phyloP scores from a whole-genome alignment of 768 basidiomycete species.

The Podaxis sp. region DNA sequence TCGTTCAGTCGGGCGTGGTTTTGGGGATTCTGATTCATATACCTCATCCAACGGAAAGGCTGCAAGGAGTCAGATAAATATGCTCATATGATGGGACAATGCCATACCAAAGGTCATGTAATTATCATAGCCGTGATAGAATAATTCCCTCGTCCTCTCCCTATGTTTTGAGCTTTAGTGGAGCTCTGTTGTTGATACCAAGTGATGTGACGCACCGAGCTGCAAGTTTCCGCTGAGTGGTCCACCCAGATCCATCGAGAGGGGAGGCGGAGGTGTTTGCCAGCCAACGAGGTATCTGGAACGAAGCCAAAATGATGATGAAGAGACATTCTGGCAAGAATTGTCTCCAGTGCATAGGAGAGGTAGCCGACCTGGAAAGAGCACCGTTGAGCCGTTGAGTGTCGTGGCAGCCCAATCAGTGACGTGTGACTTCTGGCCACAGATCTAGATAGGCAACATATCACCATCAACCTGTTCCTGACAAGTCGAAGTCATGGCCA shows the following conservation, averaged over 20 bases:
- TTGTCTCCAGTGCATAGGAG: conserved; percentile 49
- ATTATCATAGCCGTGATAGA: conserved; percentile 87
- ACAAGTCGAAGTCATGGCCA: conserved; percentile 39
- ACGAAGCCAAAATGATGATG: conserved; percentile 6
- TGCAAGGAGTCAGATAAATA: conserved; percentile 28
- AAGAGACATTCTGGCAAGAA: conserved; percentile 49
- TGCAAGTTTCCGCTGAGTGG: conserved; percentile 52
- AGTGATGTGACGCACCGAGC: conserved; percentile 45
- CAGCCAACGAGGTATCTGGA: conserved; percentile 27
- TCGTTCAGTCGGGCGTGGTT: conserved; percentile 4
- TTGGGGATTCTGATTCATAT: conserved; percentile 4
- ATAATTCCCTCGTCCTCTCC: conserved; percentile 71
- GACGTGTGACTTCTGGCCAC: conserved; percentile 22
- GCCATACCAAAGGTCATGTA: conserved; percentile 81
- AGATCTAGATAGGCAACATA: conserved; percentile 15
- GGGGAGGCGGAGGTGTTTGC: conserved; percentile 33
- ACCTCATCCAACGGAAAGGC: conserved; percentile 91
- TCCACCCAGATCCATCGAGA: conserved; percentile 46
- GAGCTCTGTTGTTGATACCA: background rate
- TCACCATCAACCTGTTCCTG: background rate
- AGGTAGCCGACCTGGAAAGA: conserved; percentile 13
- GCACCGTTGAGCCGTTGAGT: conserved; percentile 14
- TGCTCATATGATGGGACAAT: background rate
- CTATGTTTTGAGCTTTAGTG: conserved; percentile 34
- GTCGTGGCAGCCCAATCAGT: conserved; percentile 17